Conservation (phyloP, 768 basidiomycete species). For the Pisolithus sp. region DNA sequence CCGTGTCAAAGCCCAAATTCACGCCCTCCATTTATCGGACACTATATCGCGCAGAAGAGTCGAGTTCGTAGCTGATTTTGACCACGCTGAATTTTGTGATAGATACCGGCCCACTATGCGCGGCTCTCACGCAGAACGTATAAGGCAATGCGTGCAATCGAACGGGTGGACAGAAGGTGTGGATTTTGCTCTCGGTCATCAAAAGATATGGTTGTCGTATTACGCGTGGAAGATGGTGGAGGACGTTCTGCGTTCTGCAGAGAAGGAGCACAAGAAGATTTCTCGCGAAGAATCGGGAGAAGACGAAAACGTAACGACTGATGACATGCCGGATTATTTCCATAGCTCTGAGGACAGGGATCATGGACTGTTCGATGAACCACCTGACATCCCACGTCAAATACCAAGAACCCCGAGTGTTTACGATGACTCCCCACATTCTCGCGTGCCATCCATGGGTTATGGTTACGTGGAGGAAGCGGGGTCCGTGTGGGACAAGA, state of each 20-base stretch:
- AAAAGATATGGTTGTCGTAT: conserved; percentile 52
- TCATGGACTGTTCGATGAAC: conserved; percentile 28
- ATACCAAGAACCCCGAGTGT: conserved; percentile 21
- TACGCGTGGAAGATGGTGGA: conserved; percentile 56
- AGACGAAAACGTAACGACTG: conserved; percentile 38
- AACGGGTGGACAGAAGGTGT: conserved; percentile 47
- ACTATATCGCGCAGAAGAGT: conserved; percentile 41
- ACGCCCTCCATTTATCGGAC: conserved; percentile 46
- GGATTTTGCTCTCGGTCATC: conserved; percentile 50
- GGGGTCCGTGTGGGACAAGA: conserved; percentile 42
- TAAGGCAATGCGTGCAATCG: conserved; percentile 43
- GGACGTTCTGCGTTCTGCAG: conserved; percentile 44
- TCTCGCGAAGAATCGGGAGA: conserved; percentile 37
- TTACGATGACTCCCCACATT: conserved; percentile 19
- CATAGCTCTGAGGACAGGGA: conserved; percentile 26
- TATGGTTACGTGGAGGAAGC: conserved; percentile 29
- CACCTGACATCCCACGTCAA: conserved; percentile 22
- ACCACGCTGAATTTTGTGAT: conserved; percentile 44
- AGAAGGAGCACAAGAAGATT: conserved; percentile 43
- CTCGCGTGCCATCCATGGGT: conserved; percentile 18
- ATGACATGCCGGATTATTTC: conserved; percentile 36
- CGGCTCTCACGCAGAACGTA: conserved; percentile 41
- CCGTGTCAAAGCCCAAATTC: conserved; percentile 52
- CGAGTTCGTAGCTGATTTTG: conserved; percentile 48
- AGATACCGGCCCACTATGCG: conserved; percentile 47